Evolutionary conservation across 441 rosid genomes (phyloP).

Genomic region (Populus hybrid): DNA sequence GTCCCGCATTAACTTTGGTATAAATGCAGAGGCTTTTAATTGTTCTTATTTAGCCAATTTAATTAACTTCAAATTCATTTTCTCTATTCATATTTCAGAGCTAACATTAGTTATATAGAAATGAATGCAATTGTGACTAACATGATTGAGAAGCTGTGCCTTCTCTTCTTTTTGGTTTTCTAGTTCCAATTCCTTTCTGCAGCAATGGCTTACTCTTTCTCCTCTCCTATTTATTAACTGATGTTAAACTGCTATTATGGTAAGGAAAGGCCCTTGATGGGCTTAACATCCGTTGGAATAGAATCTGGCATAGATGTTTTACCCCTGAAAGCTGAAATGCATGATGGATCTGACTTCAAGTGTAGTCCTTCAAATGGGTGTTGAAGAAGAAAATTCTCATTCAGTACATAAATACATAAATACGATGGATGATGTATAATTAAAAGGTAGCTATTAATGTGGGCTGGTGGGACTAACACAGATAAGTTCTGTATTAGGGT

Average conservation of each 20-base stretch:
- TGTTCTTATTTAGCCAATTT: not conserved
- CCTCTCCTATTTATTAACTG: not conserved
- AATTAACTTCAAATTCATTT: not conserved
- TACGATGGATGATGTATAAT: not conserved
- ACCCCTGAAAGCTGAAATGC: not conserved
- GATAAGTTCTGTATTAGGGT: not conserved
- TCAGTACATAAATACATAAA: not conserved
- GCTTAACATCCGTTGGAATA: not conserved
- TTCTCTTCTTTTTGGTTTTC: too few species aligned
- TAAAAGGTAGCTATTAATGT: not conserved
- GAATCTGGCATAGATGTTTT: not conserved
- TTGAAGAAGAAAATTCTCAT: not conserved
- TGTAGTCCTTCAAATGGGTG: not conserved
- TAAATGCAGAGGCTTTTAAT: too few species aligned
- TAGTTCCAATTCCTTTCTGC: not conserved
- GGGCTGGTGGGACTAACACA: not conserved
- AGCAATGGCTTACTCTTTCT: not conserved
- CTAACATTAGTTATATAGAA: not conserved
- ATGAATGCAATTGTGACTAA: not conserved
- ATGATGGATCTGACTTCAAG: not conserved
- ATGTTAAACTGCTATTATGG: not conserved
- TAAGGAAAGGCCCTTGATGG: not conserved
- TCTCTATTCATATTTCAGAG: not conserved
- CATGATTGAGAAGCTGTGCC: not conserved
- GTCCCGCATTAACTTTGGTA: too few species aligned